These are phyloP conservation scores for Xylariaceae sp. DNA, from an alignment of 2,329 filamentous ascomycete genomes.

Conservation along the genomic window DNA sequence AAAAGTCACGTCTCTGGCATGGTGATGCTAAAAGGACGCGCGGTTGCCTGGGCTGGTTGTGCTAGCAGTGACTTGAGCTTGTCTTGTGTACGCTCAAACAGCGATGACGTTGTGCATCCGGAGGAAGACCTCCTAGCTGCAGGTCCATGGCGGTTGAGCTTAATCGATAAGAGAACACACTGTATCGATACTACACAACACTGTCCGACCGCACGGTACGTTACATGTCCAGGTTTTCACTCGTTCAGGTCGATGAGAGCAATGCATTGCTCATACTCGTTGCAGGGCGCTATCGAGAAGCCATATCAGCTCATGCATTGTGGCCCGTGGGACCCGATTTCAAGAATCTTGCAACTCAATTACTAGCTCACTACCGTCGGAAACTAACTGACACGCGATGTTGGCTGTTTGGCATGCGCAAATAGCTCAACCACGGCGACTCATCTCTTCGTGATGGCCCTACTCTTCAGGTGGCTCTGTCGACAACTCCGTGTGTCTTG, in stretches of 20 bases:
- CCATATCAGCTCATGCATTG: too few relatives aligned
- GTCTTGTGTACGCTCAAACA: constrained; percentile 1
- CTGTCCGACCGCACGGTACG: too few relatives aligned
- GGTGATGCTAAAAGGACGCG: neutral
- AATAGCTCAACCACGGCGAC: constrained; percentile 1
- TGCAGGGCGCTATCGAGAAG: too few relatives aligned
- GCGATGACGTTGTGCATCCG: constrained; percentile 10
- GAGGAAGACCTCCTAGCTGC: neutral
- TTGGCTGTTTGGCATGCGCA: constrained; percentile 8
- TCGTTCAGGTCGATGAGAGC: too few relatives aligned
- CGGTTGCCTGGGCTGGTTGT: neutral
- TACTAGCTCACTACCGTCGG: constrained; percentile 13
- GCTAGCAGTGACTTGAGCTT: neutral
- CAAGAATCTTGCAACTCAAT: too few relatives aligned
- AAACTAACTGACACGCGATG: constrained; percentile 8
- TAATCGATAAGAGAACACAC: neutral
- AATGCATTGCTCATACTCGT: too few relatives aligned
- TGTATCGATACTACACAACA: neutral
- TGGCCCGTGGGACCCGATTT: too few relatives aligned
- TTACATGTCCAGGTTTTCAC: too few relatives aligned
- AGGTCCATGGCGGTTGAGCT: too few relatives aligned
- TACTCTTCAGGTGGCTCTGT: neutral
- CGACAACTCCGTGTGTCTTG: neutral
- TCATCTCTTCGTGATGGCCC: neutral
- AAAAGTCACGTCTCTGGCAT: too few relatives aligned